Evolutionary conservation across 179 eudicot genomes (phyloP), one percentile per base, ranked within the genome.

Genomic region (Beta corolliflora): DNA sequence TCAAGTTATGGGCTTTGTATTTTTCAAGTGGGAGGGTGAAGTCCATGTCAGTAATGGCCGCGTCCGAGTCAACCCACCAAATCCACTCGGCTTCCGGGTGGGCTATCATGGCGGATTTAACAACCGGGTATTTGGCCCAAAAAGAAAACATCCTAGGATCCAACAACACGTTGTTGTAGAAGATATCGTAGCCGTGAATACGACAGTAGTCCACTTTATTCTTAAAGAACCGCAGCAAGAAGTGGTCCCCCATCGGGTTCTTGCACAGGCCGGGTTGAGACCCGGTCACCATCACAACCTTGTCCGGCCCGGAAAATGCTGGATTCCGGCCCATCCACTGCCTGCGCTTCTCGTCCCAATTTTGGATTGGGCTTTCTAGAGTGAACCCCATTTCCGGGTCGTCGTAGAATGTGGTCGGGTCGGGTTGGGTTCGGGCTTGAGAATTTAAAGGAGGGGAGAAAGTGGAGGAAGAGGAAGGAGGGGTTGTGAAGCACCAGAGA

Each of bases 1-100:
- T 81, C 3, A 91, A 69, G 44, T 89, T 91, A 67, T 89, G 85
- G 66, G 75, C 71, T 31, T 52, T 58, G 69, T 90, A 90, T 45
- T 60, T 79, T 2, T 84, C 83, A 2, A 90, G 69, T 0, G 93
- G 93, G 0, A 88, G 86, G 11, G 56, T 69, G 65, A 90, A 90
- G 45, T 89, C 89, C 93, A 89, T 90, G 73, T 90, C 93, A 5
- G 93, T 90, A 7, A 90, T 68, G 1, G 83, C 85, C 0, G 91
- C 87, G 65, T 89, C 88, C 8, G 90, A 84, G 75, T 89, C 91
- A 25, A 89, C 79, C 91, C 90, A 85, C 84, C 87, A 87, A 31
- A 89, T 86, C 91, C 91, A 89, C 77, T 89, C 91, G 5, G 83
- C 85, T 65, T 89, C 89, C 66, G 89, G 91, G 79, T 89, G 91